Evolutionary conservation across 805 yeast species (phyloP).

Genomic region (Ogataea kodamae): DNA sequence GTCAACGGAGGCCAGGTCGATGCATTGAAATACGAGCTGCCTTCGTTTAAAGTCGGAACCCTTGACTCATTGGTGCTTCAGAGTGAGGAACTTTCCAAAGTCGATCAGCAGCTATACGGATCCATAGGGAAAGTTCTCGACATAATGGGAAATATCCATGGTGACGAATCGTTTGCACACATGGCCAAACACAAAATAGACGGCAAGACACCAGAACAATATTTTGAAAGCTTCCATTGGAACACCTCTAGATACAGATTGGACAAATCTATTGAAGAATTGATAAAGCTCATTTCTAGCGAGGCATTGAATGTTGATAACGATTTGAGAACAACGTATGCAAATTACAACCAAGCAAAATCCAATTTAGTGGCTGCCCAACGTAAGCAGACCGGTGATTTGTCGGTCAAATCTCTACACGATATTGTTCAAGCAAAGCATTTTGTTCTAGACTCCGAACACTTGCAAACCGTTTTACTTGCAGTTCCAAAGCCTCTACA

Average conservation of each 20-base stretch:
- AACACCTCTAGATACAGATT: conserved; percentile 79
- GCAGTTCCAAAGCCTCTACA: conserved; percentile 76
- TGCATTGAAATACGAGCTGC: conserved; percentile 58
- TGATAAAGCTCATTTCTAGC: conserved; percentile 63
- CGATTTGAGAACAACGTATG: conserved; percentile 76
- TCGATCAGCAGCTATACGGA: conserved; percentile 71
- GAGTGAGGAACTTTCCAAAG: conserved; percentile 81
- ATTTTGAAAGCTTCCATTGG: conserved; percentile 79
- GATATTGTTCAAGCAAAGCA: conserved; percentile 81
- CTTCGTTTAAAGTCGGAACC: conserved; percentile 91
- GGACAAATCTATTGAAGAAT: conserved; percentile 76
- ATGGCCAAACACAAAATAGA: conserved; percentile 31
- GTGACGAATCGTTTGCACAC: conserved; percentile 22
- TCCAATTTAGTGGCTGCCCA: conserved; percentile 83
- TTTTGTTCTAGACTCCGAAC: conserved; percentile 82
- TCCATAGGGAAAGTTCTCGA: conserved; percentile 77
- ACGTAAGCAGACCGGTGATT: conserved; percentile 89
- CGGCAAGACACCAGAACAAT: conserved; percentile 52
- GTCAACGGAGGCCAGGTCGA: conserved; percentile 58
- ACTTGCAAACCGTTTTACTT: conserved; percentile 77
- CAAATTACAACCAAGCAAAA: conserved; percentile 76
- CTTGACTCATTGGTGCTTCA: conserved; percentile 87
- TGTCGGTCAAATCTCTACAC: conserved; percentile 86
- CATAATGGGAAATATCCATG: conserved; percentile 51
- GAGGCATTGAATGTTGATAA: conserved; percentile 82